Evolutionary conservation across 2,329 filamentous ascomycete genomes (phyloP), one percentile per base, ranked within the genome.

Genomic region (Cladophialophora carrionii): DNA sequence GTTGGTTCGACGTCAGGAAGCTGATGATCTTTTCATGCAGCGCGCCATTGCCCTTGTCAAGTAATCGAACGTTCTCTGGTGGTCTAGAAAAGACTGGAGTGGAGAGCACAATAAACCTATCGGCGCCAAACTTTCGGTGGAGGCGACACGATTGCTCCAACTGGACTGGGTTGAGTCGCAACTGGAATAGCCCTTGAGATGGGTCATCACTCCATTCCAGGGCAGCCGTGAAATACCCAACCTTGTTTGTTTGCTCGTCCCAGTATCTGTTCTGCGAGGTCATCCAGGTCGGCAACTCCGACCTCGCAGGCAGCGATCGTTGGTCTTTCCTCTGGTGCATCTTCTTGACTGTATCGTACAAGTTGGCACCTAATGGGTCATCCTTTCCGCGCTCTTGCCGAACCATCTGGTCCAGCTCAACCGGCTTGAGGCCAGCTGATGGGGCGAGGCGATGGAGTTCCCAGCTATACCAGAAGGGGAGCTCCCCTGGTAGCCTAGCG

Each of bases 111-210:
- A 81, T 70, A 63, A 82, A 82, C 32, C 80, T 73, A 72, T 82
- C 80, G 4, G 77, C 77, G 4, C 80, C 81, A 68, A 80, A 82
- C 32, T 78, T 76, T 22, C 81, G 75, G 56, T 78, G 75, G 37
- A 83, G 78, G 1, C 81, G 79, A 72, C 79, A 80, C 10, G 78
- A 77, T 56, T 73, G 62, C 22, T 82, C 80, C 4, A 75, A 67
- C 57, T 77, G 78, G 1, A 82, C 69, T 0, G 80, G 76, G 26
- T 79, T 78, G 26, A 81, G 69, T 14, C 61, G 75, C 32, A 82
- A 66, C 43, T 76, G 76, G 37, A 81, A 74, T 5, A 78, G 72
- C 0, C 77, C 74, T 6, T 29, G 26, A 48, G 78, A 74, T 3
- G 67, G 60, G 41, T 74, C 66, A 8, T 71, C 61, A 52, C 75